These are phyloP conservation scores for Trypanosoma melophagium DNA, from an alignment of 208 protist species.

Conservation along the genomic window DNA sequence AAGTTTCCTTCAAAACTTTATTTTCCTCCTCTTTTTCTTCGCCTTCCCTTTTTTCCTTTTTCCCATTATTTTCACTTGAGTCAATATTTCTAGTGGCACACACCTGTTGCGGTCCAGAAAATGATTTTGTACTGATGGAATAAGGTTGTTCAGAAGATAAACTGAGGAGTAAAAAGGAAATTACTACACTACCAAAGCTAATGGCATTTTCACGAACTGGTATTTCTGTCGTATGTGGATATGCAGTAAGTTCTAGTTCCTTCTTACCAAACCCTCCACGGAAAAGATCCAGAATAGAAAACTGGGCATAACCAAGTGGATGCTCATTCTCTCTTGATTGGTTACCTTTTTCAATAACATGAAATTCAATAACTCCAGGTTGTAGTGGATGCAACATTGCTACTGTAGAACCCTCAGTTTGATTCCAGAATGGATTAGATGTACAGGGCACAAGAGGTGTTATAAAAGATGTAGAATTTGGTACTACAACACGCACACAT, in stretches of 20 bases:
- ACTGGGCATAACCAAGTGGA: constrained; percentile 13
- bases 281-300: constrained; percentile 23
- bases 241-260: constrained; percentile 1
- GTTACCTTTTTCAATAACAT: constrained; percentile 1
- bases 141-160: background rate
- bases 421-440: constrained; percentile 1
- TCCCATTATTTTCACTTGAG: background rate
- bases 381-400: constrained; percentile 14
- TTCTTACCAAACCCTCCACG: constrained; percentile 23
- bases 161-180: constrained; percentile 12
- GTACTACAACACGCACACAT: constrained; percentile 20
- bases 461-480: background rate
- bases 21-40: background rate
- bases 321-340: background rate
- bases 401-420: constrained; percentile 1
- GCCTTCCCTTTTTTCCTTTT: background rate
- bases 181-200: constrained; percentile 9
- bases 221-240: background rate
- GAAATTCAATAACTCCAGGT: constrained; percentile 18
- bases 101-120: too few species aligned
- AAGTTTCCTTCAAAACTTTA: background rate
- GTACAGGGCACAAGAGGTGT: constrained; percentile 6
- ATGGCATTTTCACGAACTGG: background rate
- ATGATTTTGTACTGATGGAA: too few species aligned
- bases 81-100: background rate